A percentile compares a stretch with the other conserved stretches of the same genome.
phyloP scores from a whole-genome alignment of 257 asterid species.

The Apocynum venetum region DNA sequence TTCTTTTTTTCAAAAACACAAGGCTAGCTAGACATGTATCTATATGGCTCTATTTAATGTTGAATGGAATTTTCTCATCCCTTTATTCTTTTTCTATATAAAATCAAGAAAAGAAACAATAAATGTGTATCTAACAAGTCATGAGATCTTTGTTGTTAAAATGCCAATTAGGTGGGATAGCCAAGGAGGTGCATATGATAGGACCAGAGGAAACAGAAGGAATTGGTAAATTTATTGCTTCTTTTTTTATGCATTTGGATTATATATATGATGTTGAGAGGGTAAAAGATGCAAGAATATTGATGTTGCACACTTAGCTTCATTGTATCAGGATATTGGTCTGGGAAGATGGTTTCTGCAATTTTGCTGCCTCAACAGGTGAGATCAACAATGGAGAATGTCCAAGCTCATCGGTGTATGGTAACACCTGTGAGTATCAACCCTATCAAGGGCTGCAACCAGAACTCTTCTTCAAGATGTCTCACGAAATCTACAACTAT shows the following conservation, averaged over 20 bases:
- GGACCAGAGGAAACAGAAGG: conserved; percentile 94
- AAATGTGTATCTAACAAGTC: not conserved
- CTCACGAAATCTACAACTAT: conserved; percentile 98
- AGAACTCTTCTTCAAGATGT: conserved; percentile 97
- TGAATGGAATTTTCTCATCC: not conserved
- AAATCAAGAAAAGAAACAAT: not conserved
- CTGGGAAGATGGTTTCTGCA: conserved; percentile 99
- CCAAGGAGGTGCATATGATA: conserved; percentile 92
- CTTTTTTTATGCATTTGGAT: not conserved
- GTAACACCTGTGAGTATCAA: conserved; percentile 45
- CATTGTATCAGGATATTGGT: conserved; percentile 68
- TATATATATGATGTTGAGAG: not conserved
- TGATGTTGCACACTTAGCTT: no score
- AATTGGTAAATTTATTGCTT: conserved; percentile 55
- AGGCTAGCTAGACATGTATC: no score
- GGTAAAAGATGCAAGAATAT: no score
- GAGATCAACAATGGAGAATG: conserved; percentile 55
- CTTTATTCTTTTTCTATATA: not conserved
- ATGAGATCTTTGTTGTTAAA: no score
- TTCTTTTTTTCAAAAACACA: not conserved
- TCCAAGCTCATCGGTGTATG: conserved; percentile 39
- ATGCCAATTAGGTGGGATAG: conserved; percentile 70
- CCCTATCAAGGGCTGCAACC: conserved; percentile 84
- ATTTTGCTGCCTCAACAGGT: conserved; percentile 75
- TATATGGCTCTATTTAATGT: not conserved